Conservation (phyloP, 2,329 filamentous ascomycete genomes). For the Aureobasidium sp. region DNA sequence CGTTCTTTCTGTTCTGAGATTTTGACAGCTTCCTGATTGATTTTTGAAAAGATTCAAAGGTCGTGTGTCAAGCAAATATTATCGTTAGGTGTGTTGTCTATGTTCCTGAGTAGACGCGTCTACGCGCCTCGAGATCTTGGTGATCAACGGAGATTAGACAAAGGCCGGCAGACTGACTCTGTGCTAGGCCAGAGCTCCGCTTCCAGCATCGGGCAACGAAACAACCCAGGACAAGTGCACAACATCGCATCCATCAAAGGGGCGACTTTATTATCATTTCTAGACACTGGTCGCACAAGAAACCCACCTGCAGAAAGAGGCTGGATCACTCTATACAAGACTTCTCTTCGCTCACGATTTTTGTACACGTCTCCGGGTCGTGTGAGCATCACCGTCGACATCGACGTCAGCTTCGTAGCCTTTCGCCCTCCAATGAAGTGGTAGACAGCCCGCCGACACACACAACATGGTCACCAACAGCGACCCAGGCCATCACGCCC, state of each 20-base stretch:
- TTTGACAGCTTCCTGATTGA: not conserved
- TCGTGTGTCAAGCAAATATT: not conserved
- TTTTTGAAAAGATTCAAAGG: not conserved
- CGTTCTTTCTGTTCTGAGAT: not conserved
- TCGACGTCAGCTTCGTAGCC: constrained; percentile 8
- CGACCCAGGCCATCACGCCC: not conserved
- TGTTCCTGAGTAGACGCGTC: not conserved
- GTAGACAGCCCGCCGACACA: not conserved
- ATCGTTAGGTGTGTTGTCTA: not conserved
- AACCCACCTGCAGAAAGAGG: not conserved
- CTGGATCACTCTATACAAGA: not conserved
- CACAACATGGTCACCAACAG: constrained; percentile 4
- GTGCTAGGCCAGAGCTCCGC: not conserved
- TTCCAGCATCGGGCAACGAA: constrained; percentile 3
- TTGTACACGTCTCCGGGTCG: not conserved
- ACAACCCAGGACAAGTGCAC: not conserved
- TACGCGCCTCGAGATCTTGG: not conserved
- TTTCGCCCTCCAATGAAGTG: constrained; percentile 1
- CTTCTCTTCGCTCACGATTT: not conserved
- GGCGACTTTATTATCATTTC: constrained; percentile 1
- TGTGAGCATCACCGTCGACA: constrained; percentile 5
- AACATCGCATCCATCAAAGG: constrained; percentile 5
- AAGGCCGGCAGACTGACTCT: not conserved
- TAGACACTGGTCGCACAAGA: not conserved
- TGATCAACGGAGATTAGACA: constrained; percentile 1